phyloP scores from a whole-genome alignment of 2,329 filamentous ascomycete genomes.

The Huntiella omanensis region DNA sequence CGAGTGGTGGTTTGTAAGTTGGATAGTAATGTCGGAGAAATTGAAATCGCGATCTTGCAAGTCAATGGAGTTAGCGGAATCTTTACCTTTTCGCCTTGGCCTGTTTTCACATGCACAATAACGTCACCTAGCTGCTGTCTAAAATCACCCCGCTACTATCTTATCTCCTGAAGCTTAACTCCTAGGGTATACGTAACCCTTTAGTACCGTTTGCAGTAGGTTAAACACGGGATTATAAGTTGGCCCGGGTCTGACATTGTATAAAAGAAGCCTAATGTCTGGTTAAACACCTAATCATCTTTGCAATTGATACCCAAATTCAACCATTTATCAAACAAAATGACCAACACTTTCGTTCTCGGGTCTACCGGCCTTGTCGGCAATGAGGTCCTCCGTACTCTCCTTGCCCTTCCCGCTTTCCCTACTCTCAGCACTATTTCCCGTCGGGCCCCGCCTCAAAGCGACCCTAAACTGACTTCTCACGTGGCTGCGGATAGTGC shows the following conservation, averaged over 20 bases:
- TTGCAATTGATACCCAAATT: not conserved
- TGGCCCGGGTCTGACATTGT: not conserved
- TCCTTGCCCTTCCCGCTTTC: slow-evolving; percentile 32
- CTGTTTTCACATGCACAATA: too few relatives aligned
- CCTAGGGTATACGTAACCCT: too few relatives aligned
- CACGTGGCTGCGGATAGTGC: slow-evolving; percentile 47
- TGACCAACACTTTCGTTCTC: slow-evolving; percentile 34
- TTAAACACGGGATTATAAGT: too few relatives aligned
- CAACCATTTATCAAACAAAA: slow-evolving; percentile 13
- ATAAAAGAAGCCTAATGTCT: not conserved
- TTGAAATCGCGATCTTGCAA: not conserved
- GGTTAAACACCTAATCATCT: not conserved
- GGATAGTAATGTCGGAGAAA: not conserved
- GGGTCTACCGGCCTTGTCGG: slow-evolving; percentile 54
- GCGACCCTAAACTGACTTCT: slow-evolving; percentile 38
- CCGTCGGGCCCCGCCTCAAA: slow-evolving; percentile 40
- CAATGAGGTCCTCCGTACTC: slow-evolving; percentile 50
- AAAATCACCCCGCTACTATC: too few relatives aligned
- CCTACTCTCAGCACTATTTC: slow-evolving; percentile 43
- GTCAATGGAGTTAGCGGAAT: too few relatives aligned
- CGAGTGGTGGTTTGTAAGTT: not conserved
- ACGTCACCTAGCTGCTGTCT: too few relatives aligned
- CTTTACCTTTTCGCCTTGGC: too few relatives aligned
- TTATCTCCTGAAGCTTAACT: too few relatives aligned
- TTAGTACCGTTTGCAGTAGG: too few relatives aligned